A percentile compares a stretch with the other conserved stretches of the same genome.
Evolutionary conservation across 805 yeast genomes (phyloP).

Genomic region (Kluyveromyces dobzhanskii): DNA sequence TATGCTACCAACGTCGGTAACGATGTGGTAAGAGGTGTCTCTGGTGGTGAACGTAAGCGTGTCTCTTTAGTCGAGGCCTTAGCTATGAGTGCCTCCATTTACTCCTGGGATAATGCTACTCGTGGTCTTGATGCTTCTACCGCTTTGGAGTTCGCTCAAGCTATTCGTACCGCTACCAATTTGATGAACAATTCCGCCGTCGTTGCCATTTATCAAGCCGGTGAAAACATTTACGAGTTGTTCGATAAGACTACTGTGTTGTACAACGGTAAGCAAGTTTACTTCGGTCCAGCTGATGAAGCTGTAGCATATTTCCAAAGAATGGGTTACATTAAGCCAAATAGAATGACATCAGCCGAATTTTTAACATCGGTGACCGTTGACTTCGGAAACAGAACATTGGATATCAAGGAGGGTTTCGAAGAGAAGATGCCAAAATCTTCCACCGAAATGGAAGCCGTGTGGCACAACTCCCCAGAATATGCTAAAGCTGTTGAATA

Average conservation of each 20-base stretch:
- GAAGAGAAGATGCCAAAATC: slow-evolving; percentile 46
- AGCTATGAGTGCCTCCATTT: slow-evolving; percentile 43
- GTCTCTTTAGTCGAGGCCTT: slow-evolving; percentile 62
- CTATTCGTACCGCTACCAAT: slow-evolving; percentile 52
- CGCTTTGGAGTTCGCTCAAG: slow-evolving; percentile 55
- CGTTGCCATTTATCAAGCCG: slow-evolving; percentile 62
- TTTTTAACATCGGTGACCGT: slow-evolving; percentile 55
- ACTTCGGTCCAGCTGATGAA: slow-evolving; percentile 43
- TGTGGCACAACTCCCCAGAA: slow-evolving; percentile 52
- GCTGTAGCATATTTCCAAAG: slow-evolving; percentile 47
- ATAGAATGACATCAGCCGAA: slow-evolving; percentile 62
- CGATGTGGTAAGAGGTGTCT: slow-evolving; percentile 60
- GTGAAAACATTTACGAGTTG: slow-evolving; percentile 51
- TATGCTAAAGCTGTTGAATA: slow-evolving; percentile 32
- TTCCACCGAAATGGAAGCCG: slow-evolving; percentile 49
- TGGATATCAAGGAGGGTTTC: slow-evolving; percentile 36
- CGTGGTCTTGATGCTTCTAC: slow-evolving; percentile 67
- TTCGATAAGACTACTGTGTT: slow-evolving; percentile 56
- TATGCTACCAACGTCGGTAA: slow-evolving; percentile 58
- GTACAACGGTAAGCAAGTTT: slow-evolving; percentile 55
- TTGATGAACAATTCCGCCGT: slow-evolving; percentile 48
- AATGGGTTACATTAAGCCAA: slow-evolving; percentile 57
- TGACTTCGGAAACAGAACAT: slow-evolving; percentile 52
- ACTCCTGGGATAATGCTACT: slow-evolving; percentile 63
- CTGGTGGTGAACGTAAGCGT: slow-evolving; percentile 69